A percentile compares a stretch with the other conserved stretches of the same genome.
Evolutionary conservation across 495 filamentous ascomycete species (phyloP).

Genomic region (Aspergillus diversus): DNA sequence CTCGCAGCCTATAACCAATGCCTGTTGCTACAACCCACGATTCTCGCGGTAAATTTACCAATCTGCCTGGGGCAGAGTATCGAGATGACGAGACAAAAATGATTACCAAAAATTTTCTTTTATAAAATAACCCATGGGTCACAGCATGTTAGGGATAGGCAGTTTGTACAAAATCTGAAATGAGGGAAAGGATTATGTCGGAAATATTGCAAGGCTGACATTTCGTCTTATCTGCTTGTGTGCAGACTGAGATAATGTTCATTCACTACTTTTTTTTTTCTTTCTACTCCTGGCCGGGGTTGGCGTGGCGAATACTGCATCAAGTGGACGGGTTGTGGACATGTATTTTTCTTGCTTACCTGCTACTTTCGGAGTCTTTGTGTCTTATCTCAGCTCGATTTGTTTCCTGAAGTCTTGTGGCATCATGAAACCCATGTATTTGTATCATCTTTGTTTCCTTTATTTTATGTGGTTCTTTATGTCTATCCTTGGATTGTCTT

Average conservation of each 20-base stretch:
- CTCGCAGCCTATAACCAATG: slow-evolving; percentile 11
- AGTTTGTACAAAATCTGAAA: background rate
- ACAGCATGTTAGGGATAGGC: background rate
- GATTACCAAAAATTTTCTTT: slow-evolving; percentile 2
- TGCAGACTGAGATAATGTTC: background rate
- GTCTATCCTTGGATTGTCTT: slow-evolving; percentile 28
- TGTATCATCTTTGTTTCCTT: slow-evolving; percentile 44
- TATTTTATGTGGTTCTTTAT: slow-evolving; percentile 28
- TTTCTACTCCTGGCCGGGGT: slow-evolving; percentile 15
- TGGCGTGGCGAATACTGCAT: slow-evolving; percentile 19
- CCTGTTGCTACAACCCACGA: slow-evolving; percentile 13
- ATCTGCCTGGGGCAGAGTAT: slow-evolving; percentile 21
- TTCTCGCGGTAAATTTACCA: slow-evolving; percentile 9
- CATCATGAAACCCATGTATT: slow-evolving; percentile 46
- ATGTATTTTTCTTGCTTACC: slow-evolving; percentile 14
- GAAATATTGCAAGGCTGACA: background rate
- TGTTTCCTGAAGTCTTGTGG: slow-evolving; percentile 32
- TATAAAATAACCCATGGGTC: background rate
- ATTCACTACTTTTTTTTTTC: background rate
- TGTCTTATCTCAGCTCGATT: slow-evolving; percentile 26
- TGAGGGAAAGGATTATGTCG: background rate
- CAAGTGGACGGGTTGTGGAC: slow-evolving; percentile 19
- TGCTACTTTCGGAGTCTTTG: slow-evolving; percentile 23
- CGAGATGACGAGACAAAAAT: background rate
- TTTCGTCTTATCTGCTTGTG: background rate